Base-by-base conservation (phyloP, 1,284 basidiomycete species). In the Trametes hirsuta region DNA sequence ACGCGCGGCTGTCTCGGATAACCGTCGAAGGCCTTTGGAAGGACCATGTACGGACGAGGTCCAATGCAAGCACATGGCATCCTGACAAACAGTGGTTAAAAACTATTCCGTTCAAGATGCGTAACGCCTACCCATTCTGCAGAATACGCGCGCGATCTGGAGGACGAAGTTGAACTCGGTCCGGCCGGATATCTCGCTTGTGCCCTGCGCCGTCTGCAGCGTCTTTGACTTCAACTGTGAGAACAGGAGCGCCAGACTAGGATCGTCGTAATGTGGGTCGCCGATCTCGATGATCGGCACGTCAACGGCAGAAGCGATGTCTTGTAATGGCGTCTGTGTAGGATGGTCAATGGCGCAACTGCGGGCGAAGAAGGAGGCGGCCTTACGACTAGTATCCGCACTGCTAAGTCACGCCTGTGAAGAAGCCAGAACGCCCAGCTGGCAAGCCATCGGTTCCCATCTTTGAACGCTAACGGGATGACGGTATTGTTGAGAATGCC, bases 351-450 rank as follows among this genome's bases (percentile, higher is more conserved):
- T 21, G 5, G 25, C 34, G 21, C n/a, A 9, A 37, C 5, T 11
- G 6, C 11, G 37, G 15, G 24, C 15, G 6, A 62, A 42, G 21
- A 57, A 51, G 30, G 62, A 14, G 45, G 36, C 11, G 44, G 22
- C 71, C 85, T 70, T 71, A 94, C 93, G 64, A 96, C 75, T 18
- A 97, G 80, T 47, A 94, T 87, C 47, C 90, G 84, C 18, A 97
- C 92, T 1, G 95, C 89, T 12, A 97, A 72, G 74, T 98, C 95
- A 49, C 92, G 82, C 36, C 93, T 81, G 64, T 88, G 87, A 30
- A 98, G 79, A 63, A 94, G 79, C 94, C 95, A 97, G 74, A 98
- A 95, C 3, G 93, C 93, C 97, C 96, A 99, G 62, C 90, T 94
- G n/a, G 87, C 93, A n/a, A 98, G 79, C 91, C 93, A 98, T 37